Base-by-base conservation (phyloP, 768 basidiomycete genomes). In the Phanerodontia chrysosporium region DNA sequence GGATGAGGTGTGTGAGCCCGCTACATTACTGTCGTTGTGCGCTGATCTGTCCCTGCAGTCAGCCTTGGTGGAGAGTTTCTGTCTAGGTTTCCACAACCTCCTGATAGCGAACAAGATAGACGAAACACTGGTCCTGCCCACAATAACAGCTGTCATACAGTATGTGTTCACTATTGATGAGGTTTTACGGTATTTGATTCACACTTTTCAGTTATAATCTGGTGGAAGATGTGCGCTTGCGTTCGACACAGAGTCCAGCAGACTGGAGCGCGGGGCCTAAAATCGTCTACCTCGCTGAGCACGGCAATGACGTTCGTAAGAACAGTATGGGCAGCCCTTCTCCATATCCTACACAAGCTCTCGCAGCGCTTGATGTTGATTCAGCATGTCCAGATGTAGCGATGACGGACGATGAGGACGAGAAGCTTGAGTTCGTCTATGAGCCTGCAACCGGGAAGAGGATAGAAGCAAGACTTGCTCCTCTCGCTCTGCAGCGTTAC, bases 261-360 rank as follows among this genome's bases (percentile, higher is more conserved):
- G 48, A 79, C 78, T 8, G 71, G 75, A 18, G 18, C 39, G 8
- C 16, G 44, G 74, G 78, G 57, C 78, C 83, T 59, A 80, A 83
- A 65, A 65, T 88, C 44, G 70, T 90, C 6, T 80, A 88, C 66
- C 80, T 91, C 80, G 76, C 80, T 22, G 83, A 90, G 67, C 75
- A 78, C 61, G 79, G 76, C 3, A 85, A 83, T 61, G 80, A 82
- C 58, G 63, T 68, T 14, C 85, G 88, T 63, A 80, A 79, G 24
- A 81, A 77, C 45, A 75, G 80, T 35, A 57, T 90, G n/a, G 7
- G 32, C 72, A 49, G 16, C 32, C 28, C 18, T 42, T 10, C 39
- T 10, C 10, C 8, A 42, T 42, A 42, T 12, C 8, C 8, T 10
- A 42, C 18, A n/a, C n/a, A n/a, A n/a, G n/a, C n/a, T n/a, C n/a